These are phyloP conservation scores for Pyrenophora seminiperda DNA, from an alignment of 2,329 filamentous ascomycete genomes.

Conservation along the genomic window DNA sequence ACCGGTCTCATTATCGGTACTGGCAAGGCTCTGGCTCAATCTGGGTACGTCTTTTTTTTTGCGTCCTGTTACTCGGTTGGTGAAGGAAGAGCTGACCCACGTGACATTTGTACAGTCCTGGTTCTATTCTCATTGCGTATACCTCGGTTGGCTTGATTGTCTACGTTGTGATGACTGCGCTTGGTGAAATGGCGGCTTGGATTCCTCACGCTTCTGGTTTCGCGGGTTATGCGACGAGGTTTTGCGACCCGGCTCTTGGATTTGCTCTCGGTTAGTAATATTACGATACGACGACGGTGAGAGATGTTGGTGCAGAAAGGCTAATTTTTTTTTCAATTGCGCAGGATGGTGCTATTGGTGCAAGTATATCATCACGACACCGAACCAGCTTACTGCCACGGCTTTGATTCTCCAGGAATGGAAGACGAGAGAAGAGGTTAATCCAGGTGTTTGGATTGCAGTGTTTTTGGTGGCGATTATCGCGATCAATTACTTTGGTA, in stretches of 20 bases:
- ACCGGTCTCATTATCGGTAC: slow-evolving; percentile 75
- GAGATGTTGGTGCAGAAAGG: no score
- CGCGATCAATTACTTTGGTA: slow-evolving; percentile 59
- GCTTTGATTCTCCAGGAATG: slow-evolving; percentile 80
- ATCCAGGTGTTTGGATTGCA: slow-evolving; percentile 80
- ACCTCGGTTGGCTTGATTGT: slow-evolving; percentile 72
- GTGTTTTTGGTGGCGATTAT: slow-evolving; percentile 55
- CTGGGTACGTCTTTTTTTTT: slow-evolving; percentile 51
- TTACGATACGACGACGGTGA: no score
- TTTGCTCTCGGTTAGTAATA: slow-evolving; percentile 62
- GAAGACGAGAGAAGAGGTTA: slow-evolving; percentile 68
- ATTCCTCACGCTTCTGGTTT: slow-evolving; percentile 78
- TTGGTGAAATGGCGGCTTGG: slow-evolving; percentile 87
- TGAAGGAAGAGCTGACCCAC: slow-evolving; percentile 21
- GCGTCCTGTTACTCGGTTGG: neutral
- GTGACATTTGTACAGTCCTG: slow-evolving; percentile 56
- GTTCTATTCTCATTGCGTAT: slow-evolving; percentile 73
- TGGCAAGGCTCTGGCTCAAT: slow-evolving; percentile 56
- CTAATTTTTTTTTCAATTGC: no score
- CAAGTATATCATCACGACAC: slow-evolving; percentile 83
- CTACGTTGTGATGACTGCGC: slow-evolving; percentile 78
- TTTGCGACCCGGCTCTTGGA: slow-evolving; percentile 79
- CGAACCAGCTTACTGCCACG: slow-evolving; percentile 83
- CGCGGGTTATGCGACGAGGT: slow-evolving; percentile 78
- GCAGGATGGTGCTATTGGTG: slow-evolving; percentile 64